phyloP scores from a whole-genome alignment of 371 early-diverging fungal genomes.

The Basidiobolus meristosporus region DNA sequence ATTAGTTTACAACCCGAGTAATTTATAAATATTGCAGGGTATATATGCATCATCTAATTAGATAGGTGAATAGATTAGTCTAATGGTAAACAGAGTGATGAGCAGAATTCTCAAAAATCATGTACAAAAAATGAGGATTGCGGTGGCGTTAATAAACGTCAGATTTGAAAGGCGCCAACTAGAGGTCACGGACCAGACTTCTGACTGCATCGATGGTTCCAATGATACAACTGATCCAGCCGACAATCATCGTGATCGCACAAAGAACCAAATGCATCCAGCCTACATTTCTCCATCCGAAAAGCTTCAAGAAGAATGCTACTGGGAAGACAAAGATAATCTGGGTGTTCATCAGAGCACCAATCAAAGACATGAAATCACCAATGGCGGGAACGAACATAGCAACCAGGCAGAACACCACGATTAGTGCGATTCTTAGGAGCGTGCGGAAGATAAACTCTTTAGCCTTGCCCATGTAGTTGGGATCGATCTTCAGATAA shows the following conservation, averaged over 20 bases:
- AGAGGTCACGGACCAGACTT: too few relatives aligned
- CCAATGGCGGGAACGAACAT: slow-evolving; percentile 60
- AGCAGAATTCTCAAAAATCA: too few relatives aligned
- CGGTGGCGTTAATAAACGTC: too few relatives aligned
- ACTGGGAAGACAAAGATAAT: too few relatives aligned
- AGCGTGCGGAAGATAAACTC: slow-evolving; percentile 33
- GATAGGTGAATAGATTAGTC: too few relatives aligned
- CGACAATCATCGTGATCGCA: slow-evolving; percentile 32
- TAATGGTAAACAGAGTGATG: too few relatives aligned
- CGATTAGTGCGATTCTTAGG: slow-evolving; percentile 27
- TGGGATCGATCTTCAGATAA: slow-evolving; percentile 13
- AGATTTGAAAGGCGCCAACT: too few relatives aligned
- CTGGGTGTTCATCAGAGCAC: slow-evolving; percentile 61
- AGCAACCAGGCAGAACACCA: slow-evolving; percentile 29
- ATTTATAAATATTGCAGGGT: too few relatives aligned
- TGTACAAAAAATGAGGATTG: too few relatives aligned
- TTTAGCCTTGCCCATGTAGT: slow-evolving; percentile 10
- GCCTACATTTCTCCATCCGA: slow-evolving; percentile 36
- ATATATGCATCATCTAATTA: too few relatives aligned
- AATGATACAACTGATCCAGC: slow-evolving; percentile 45
- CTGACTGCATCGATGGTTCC: slow-evolving; percentile 55
- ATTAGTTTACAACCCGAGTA: too few relatives aligned
- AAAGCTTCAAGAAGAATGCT: slow-evolving; percentile 54
- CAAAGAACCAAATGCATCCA: slow-evolving; percentile 31
- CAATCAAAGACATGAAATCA: slow-evolving; percentile 63